Base-by-base conservation (phyloP, 371 early-diverging fungal genomes). In the Entomophthora muscae region DNA sequence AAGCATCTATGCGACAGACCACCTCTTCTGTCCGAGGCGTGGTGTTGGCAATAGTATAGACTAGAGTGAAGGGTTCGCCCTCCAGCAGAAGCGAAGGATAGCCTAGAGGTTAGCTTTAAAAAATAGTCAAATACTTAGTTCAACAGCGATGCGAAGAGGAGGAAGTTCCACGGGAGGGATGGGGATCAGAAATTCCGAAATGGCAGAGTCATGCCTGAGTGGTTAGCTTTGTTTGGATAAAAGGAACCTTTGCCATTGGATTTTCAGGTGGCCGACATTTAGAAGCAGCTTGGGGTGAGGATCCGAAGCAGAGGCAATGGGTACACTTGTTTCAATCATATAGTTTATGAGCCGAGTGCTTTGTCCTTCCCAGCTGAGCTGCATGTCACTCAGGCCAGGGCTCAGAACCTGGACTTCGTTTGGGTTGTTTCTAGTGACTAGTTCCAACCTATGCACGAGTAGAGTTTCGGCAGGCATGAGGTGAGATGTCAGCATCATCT, bases 401-500 rank as follows among this genome's bases (percentile, higher is more conserved):
- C 10, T 42, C 42, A 42, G 17, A 17, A 42, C 42, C 42, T 42
- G 10, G 42, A 42, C 42, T 17, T 42, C 10, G 42, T 5, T 42
- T 42, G 42, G 17, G 42, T 17, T 42, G 10, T 5, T 5, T 5
- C 17, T 17, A n/a, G n/a, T n/a, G 42, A 42, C 17, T 42, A 42
- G 42, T 17, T 42, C 42, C 42, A 42, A 17, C 42, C 42, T 42
- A 42, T 42, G 42, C 10, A 42, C 42, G 42, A 42, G 5, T 5
- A 5, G 17, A 42, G 10, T 5, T 42, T 42, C 42, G 10, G 42
- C 42, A 23, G 10, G 12, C 2, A 1, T 53, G 56, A 31, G 67
- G 61, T 31, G 67, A 33, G 52, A 33, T 57, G 33, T 64, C 54
- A 54, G 61, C 30, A 27, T 54, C 62, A 2, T 60, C 66, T 53